phyloP scores from a whole-genome alignment of 768 basidiomycete genomes.

The Boletus vinaceobasis region DNA sequence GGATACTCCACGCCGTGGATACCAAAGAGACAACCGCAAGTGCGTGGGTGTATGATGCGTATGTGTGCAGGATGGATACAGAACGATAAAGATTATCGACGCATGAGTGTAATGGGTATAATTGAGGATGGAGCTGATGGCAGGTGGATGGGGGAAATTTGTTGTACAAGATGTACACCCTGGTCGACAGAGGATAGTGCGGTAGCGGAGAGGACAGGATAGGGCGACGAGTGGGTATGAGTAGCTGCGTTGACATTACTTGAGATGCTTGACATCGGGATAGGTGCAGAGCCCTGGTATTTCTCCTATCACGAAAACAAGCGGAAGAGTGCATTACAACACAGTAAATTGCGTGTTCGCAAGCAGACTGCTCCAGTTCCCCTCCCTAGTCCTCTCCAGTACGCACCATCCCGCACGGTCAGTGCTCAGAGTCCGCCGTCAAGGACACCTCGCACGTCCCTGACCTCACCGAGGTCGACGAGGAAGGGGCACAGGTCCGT shows the following conservation, averaged over 20 bases:
- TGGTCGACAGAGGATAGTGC: slow-evolving; percentile 9
- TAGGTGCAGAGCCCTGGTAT: slow-evolving; percentile 25
- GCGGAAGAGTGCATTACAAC: slow-evolving; percentile 28
- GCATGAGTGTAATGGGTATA: slow-evolving; percentile 29
- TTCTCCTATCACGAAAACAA: slow-evolving; percentile 30
- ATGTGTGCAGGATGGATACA: slow-evolving; percentile 34
- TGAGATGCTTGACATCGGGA: slow-evolving; percentile 14
- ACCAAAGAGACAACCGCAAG: slow-evolving; percentile 18
- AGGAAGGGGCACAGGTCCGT: slow-evolving; percentile 95
- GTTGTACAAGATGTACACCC: slow-evolving; percentile 25
- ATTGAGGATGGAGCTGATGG: slow-evolving; percentile 12
- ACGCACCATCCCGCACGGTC: slow-evolving; percentile 18
- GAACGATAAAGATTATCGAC: slow-evolving; percentile 30
- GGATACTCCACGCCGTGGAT: slow-evolving; percentile 14
- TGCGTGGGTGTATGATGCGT: slow-evolving; percentile 26
- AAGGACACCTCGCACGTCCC: slow-evolving; percentile 88
- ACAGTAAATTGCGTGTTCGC: slow-evolving; percentile 22
- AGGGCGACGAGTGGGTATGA: neutral
- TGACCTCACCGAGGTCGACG: slow-evolving; percentile 76
- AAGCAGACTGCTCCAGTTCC: slow-evolving; percentile 17
- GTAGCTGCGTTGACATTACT: neutral
- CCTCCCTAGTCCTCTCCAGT: slow-evolving; percentile 15
- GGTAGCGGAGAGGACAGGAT: slow-evolving; percentile 1
- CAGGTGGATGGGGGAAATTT: slow-evolving; percentile 9
- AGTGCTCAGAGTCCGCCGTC: slow-evolving; percentile 70